These are phyloP conservation scores for Parafenestella ontariensis DNA, from an alignment of 2,329 filamentous ascomycete genomes.

Conservation along the genomic window DNA sequence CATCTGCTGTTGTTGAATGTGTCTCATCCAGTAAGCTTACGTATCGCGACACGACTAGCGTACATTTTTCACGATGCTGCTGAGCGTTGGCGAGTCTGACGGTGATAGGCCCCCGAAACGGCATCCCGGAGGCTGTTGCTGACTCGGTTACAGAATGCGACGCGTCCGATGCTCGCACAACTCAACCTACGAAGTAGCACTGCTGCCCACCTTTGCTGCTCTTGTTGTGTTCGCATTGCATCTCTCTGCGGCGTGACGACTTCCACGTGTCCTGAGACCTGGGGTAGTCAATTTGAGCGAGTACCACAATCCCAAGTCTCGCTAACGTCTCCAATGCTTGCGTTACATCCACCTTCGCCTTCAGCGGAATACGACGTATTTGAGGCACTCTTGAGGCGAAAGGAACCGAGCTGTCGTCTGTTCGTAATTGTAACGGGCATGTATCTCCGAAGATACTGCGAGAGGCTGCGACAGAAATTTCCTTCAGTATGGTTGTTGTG, in stretches of 20 bases:
- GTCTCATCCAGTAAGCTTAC: constrained; percentile 29
- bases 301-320: constrained; percentile 1
- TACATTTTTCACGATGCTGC: constrained; percentile 13
- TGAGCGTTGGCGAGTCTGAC: constrained; percentile 19
- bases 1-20: constrained; percentile 19
- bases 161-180: constrained; percentile 26
- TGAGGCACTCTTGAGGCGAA: constrained; percentile 9
- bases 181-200: not conserved
- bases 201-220: not conserved
- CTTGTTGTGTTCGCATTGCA: not conserved
- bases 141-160: constrained; percentile 33
- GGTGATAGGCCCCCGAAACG: constrained; percentile 28
- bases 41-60: constrained; percentile 18
- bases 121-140: constrained; percentile 32
- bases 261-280: not conserved
- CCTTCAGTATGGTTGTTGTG: constrained; percentile 10
- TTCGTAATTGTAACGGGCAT: constrained; percentile 4
- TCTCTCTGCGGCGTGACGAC: not conserved
- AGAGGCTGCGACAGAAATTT: constrained; percentile 14
- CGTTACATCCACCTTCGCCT: constrained; percentile 17
- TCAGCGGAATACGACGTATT: constrained; percentile 20
- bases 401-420: constrained; percentile 21
- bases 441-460: constrained; percentile 4
- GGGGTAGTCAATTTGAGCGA: not conserved
- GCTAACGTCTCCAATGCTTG: constrained; percentile 15